phyloP scores from a whole-genome alignment of 345 rosid species.

The Gossypium stocksii region DNA sequence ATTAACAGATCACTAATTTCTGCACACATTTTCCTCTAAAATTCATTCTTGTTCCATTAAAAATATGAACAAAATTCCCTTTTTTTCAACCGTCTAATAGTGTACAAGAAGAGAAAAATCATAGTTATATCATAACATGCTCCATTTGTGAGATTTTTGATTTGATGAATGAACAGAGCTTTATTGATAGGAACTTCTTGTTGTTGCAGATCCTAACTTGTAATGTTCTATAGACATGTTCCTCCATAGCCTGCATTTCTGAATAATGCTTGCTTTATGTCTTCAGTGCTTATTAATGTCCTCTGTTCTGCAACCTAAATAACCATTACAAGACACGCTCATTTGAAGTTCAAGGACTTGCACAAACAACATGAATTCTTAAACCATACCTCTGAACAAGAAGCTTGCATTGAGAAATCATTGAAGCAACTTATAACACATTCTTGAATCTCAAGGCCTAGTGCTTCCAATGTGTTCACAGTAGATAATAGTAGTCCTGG shows the following conservation, averaged over 20 bases:
- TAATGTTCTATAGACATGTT: constrained; percentile 49
- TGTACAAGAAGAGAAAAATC: background rate
- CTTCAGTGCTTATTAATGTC: constrained; percentile 49
- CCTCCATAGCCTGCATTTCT: constrained; percentile 95
- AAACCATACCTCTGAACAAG: constrained; percentile 70
- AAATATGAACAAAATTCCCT: constrained; percentile 12
- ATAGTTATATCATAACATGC: constrained; percentile 6
- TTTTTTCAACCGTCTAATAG: background rate
- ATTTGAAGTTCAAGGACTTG: background rate
- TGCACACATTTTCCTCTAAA: constrained; percentile 19
- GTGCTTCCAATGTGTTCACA: constrained; percentile 72
- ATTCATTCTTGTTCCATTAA: constrained; percentile 28
- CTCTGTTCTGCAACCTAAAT: constrained; percentile 48
- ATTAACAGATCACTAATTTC: constrained; percentile 14
- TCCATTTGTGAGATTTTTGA: constrained; percentile 16
- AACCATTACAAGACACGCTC: background rate
- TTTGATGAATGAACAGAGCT: constrained; percentile 20
- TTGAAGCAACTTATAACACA: constrained; percentile 91
- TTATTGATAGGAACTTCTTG: background rate
- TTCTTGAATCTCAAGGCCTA: constrained; percentile 86
- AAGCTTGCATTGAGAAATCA: constrained; percentile 89
- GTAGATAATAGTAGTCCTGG: constrained; percentile 83
- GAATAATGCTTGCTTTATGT: constrained; percentile 82
- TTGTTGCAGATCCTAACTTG: constrained; percentile 24
- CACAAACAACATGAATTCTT: background rate